These are phyloP conservation scores for Cynara cardunculus DNA, from an alignment of 129 eudicot species.

Conservation along the genomic window DNA sequence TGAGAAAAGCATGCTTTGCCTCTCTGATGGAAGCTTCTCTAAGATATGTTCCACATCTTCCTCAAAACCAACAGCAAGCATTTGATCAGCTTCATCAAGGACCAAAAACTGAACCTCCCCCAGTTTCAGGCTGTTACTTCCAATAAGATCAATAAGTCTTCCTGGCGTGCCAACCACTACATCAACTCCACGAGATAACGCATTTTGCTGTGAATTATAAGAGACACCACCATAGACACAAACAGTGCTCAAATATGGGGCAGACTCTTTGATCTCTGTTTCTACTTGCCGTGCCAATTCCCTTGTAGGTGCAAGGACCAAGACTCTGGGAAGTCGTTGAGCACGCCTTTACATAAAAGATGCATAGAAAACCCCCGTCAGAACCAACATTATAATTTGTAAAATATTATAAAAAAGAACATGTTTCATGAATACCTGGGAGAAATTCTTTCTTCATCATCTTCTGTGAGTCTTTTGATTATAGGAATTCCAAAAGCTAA, in stretches of 20 bases:
- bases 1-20: slow-evolving; percentile 98
- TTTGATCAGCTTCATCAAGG: slow-evolving; percentile 99
- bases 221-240: slow-evolving; percentile 98
- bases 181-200: slow-evolving; percentile 94
- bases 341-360: slow-evolving; percentile 47
- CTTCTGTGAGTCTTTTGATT: slow-evolving; percentile 64
- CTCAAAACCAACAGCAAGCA: slow-evolving; percentile 99
- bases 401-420: not conserved
- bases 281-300: slow-evolving; percentile 97
- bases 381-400: not conserved
- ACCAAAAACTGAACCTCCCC: slow-evolving; percentile 88
- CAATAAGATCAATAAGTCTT: slow-evolving; percentile 87
- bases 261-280: slow-evolving; percentile 90
- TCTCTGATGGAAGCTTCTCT: slow-evolving; percentile 62
- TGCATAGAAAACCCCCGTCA: not conserved
- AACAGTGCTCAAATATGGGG: slow-evolving; percentile 90
- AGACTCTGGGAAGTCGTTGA: slow-evolving; percentile 76
- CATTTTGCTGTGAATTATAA: slow-evolving; percentile 60
- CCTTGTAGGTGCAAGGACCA: slow-evolving; percentile 96
- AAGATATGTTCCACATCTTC: slow-evolving; percentile 88
- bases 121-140: slow-evolving; percentile 67
- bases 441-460: slow-evolving; percentile 51
- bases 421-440: slow-evolving; percentile 46
- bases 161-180: slow-evolving; percentile 99
- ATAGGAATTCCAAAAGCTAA: slow-evolving; percentile 96